Evolutionary conservation across 225 moss, liverwort and hornwort genomes (phyloP).

Genomic region (Sphagnum tenellum): DNA sequence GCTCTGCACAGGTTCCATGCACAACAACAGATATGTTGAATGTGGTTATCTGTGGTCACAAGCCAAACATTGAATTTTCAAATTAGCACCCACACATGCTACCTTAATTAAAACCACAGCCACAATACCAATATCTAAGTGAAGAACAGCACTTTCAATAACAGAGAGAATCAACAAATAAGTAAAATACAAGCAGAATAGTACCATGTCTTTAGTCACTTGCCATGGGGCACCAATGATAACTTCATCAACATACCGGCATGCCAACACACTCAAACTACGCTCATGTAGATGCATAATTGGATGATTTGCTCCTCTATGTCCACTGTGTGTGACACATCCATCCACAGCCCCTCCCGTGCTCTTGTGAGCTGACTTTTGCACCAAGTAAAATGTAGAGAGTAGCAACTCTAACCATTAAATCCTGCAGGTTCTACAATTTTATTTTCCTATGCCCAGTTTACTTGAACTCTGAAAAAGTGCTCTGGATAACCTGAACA

Average conservation of each 20-base stretch:
- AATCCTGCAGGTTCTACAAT: too few relatives aligned
- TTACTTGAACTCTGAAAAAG: too few relatives aligned
- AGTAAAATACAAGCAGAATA: background rate
- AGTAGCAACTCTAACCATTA: too few relatives aligned
- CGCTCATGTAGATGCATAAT: constrained; percentile 97
- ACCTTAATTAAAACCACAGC: background rate
- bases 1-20: constrained; percentile 70
- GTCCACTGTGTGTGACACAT: constrained; percentile 32
- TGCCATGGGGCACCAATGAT: constrained; percentile 99
- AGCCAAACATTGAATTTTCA: too few relatives aligned
- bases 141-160: background rate
- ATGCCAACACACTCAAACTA: constrained; percentile 89
- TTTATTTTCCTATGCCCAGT: too few relatives aligned
- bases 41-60: constrained; percentile 66
- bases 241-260: constrained; percentile 86
- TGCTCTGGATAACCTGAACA: too few relatives aligned
- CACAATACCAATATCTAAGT: background rate
- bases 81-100: too few relatives aligned
- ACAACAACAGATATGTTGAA: constrained; percentile 89
- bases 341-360: too few relatives aligned
- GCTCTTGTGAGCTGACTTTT: too few relatives aligned
- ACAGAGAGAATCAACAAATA: too few relatives aligned
- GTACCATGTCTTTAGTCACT: constrained; percentile 93
- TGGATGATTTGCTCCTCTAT: constrained; percentile 88
- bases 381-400: too few relatives aligned